Percentiles rank a stretch among this genome's conserved stretches.
These are phyloP conservation scores for Microcos paniculata DNA, from an alignment of 345 rosid species.

Conservation along the genomic window DNA sequence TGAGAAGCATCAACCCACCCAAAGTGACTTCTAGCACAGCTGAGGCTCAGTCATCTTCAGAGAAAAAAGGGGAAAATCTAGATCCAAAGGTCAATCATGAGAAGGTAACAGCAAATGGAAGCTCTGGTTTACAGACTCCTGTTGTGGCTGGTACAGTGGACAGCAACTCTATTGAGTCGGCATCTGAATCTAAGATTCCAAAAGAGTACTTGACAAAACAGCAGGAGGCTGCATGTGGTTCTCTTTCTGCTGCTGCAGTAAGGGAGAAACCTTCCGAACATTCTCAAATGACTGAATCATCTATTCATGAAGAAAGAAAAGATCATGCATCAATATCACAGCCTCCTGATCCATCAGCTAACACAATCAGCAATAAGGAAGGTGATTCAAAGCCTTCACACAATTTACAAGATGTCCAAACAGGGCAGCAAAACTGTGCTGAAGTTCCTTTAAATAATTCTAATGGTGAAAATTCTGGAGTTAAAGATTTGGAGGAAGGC, in stretches of 20 bases:
- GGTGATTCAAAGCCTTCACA: conserved; percentile 26
- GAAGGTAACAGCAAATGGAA: conserved; percentile 41
- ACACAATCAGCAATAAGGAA: conserved; percentile 13
- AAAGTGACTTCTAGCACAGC: conserved; percentile 50
- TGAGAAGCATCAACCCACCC: conserved; percentile 54
- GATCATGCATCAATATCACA: conserved; percentile 25
- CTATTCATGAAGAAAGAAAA: conserved; percentile 17
- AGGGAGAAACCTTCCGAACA: conserved; percentile 27
- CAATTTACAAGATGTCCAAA: conserved; percentile 17
- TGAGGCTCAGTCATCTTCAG: conserved; percentile 48
- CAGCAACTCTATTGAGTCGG: conserved; percentile 24
- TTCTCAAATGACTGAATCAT: conserved; percentile 31
- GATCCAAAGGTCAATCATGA: conserved; percentile 48
- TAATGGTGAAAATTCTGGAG: conserved; percentile 6
- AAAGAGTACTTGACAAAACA: conserved; percentile 22
- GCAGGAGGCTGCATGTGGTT: conserved; percentile 21
- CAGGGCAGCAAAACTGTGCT: conserved; percentile 23
- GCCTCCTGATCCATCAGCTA: conserved; percentile 20
- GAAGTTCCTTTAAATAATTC: conserved; percentile 26
- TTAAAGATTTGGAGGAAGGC: conserved; percentile 21
- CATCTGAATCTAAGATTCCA: conserved; percentile 30
- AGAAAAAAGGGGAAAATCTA: conserved; percentile 45
- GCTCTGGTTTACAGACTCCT: conserved; percentile 32
- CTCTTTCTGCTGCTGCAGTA: conserved; percentile 25
- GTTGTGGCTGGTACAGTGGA: conserved; percentile 30